Base-by-base conservation (phyloP, 441 rosid species). In the Biscutella auriculata region DNA sequence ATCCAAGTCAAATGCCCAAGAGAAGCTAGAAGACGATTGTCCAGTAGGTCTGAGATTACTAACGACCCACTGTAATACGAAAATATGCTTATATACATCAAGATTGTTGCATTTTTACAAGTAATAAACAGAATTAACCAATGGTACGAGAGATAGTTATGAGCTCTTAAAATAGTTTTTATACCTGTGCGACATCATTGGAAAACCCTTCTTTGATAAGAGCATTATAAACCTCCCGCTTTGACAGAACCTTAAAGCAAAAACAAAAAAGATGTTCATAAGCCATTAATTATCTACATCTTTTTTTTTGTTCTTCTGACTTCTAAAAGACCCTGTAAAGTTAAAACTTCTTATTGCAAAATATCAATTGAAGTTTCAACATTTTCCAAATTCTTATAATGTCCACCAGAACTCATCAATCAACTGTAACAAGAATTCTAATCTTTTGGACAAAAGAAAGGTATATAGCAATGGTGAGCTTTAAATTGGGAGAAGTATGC, bases 171-270 rank as follows among this genome's bases (percentile, higher is more conserved):
- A n/a, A n/a, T n/a, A n/a, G n/a, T n/a, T n/a, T n/a, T n/a, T n/a
- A 16, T 55, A 69, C 74, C 95, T 86, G 88, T 14, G 97, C 88
- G 6, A 93, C 90, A 68, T 86, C 95, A 57, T 67, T 79, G 26
- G 95, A 93, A 72, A 93, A 93, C 32, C 95, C 95, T 71, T 81
- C 87, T 70, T 53, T 71, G 63, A 77, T 42, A 60, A 93, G 95
- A 53, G 85, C 83, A 50, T 68, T 68, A 37, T 72, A 75, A 44
- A 84, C 53, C 56, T 82, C 90, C 40, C 66, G 77, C 79, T 86
- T 86, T 14, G 96, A 86, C 32, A 72, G 73, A 56, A 92, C 88
- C 74, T 70, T 59, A 4, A 51, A 36, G 3, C 52, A 70, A 58
- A 65, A 5, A 57, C 29, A 30, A n/a, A 53, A 46, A n/a, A n/a